These are phyloP conservation scores for Wickerhamiella qilinensis DNA, from an alignment of 805 yeast genomes.

Conservation along the genomic window DNA sequence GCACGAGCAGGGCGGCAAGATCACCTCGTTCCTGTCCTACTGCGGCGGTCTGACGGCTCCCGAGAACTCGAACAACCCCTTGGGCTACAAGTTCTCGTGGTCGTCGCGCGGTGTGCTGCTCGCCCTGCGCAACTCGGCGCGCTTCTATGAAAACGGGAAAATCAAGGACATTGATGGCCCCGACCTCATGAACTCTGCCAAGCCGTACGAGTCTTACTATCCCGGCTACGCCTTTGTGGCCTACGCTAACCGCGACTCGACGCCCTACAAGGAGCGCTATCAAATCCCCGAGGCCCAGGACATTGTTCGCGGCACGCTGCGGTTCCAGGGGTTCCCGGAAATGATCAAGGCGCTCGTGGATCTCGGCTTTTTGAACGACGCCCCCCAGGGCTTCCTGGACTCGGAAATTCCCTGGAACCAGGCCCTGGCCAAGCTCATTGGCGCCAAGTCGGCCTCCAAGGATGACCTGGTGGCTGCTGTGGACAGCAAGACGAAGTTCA, in stretches of 20 bases:
- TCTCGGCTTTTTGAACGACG: conserved; percentile 79
- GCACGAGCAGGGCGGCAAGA: conserved; percentile 79
- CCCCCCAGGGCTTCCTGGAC: conserved; percentile 39
- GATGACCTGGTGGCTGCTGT: conserved; percentile 63
- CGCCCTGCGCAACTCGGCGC: conserved; percentile 88
- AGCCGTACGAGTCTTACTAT: conserved; percentile 76
- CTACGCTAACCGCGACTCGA: conserved; percentile 97
- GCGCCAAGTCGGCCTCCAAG: conserved; percentile 54
- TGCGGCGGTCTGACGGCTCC: conserved; percentile 99
- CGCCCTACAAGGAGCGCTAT: conserved; percentile 82
- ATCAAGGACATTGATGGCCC: conserved; percentile 66
- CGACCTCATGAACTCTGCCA: conserved; percentile 87
- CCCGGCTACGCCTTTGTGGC: conserved; percentile 91
- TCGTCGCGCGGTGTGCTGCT: conserved; percentile 94
- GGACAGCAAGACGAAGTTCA: conserved; percentile 62
- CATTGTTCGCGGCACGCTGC: conserved; percentile 88
- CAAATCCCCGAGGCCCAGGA: conserved; percentile 95
- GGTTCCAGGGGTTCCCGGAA: conserved; percentile 98
- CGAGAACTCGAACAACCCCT: conserved; percentile 91
- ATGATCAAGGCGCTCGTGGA: conserved; percentile 91
- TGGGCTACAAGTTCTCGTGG: conserved; percentile 99
- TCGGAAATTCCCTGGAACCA: conserved; percentile 66
- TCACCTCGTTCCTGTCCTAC: conserved; percentile 84
- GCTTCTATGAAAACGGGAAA: conserved; percentile 74
- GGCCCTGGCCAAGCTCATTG: conserved; percentile 60